Evolutionary conservation across 176 grass and related monocot genomes (phyloP).

Genomic region (Cocos nucifera): DNA sequence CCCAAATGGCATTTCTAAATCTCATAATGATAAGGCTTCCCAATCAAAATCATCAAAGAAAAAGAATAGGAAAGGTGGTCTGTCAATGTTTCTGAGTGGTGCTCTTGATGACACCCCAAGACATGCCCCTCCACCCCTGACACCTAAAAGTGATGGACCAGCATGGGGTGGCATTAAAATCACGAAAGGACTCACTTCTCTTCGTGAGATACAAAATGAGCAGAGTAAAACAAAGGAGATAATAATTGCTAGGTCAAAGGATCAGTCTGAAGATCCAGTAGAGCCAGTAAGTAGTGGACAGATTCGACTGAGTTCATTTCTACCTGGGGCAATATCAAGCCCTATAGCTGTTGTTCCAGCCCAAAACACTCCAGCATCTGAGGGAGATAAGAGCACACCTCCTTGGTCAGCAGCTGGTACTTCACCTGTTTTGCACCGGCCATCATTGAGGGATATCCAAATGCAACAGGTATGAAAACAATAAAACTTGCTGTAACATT

Average conservation of each 20-base stretch:
- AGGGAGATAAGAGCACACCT: constrained; percentile 70
- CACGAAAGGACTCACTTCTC: constrained; percentile 51
- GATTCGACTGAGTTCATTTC: constrained; percentile 56
- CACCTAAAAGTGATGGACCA: constrained; percentile 70
- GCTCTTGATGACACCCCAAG: constrained; percentile 87
- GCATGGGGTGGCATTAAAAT: constrained; percentile 89
- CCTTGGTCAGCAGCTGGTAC: constrained; percentile 70
- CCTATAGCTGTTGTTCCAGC: constrained; percentile 49
- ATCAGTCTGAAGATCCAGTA: constrained; percentile 24
- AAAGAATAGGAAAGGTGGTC: constrained; percentile 87
- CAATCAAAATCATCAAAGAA: constrained; percentile 53
- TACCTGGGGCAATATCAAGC: constrained; percentile 36
- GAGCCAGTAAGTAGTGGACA: constrained; percentile 33
- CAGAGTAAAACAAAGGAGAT: constrained; percentile 57
- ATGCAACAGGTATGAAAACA: constrained; percentile 73
- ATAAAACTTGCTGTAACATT: background rate
- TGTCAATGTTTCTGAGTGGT: constrained; percentile 89
- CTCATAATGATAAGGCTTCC: constrained; percentile 36
- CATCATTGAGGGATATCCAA: constrained; percentile 93
- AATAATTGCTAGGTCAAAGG: constrained; percentile 27
- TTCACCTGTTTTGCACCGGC: constrained; percentile 50
- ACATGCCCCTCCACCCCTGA: constrained; percentile 29
- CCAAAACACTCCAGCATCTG: constrained; percentile 28
- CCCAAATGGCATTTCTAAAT: constrained; percentile 30
- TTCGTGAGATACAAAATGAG: constrained; percentile 89